A percentile compares a stretch with the other conserved stretches of the same genome.
Evolutionary conservation across 768 basidiomycete species (phyloP).

Genomic region (Suillus weaverae): DNA sequence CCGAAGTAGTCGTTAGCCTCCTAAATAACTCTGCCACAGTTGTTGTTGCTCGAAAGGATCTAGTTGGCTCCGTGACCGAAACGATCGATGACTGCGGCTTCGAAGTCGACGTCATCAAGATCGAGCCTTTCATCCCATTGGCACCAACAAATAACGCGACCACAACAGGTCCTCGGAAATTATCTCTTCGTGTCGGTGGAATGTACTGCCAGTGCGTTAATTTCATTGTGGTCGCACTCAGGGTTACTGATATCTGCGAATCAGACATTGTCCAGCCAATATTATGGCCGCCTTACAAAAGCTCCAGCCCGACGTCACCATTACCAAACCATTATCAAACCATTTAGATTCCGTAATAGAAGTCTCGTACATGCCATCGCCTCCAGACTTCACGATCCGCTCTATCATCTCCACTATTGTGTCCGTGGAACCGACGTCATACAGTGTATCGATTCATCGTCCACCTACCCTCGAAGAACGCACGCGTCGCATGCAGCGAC

Average conservation of each 20-base stretch:
- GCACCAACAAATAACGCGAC: background rate
- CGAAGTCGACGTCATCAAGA: constrained; percentile 39
- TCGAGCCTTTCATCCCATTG: constrained; percentile 28
- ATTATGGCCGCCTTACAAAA: constrained; percentile 42
- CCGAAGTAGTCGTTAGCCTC: constrained; percentile 55
- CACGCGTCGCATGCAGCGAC: constrained; percentile 54
- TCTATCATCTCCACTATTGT: constrained; percentile 53
- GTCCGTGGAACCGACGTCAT: constrained; percentile 41
- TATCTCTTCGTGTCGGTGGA: constrained; percentile 61
- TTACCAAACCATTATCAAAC: constrained; percentile 42
- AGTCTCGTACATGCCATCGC: constrained; percentile 50
- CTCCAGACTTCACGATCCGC: constrained; percentile 64
- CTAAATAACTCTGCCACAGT: constrained; percentile 60
- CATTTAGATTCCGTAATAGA: constrained; percentile 46
- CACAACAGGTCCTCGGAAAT: constrained; percentile 33
- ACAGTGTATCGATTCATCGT: constrained; percentile 44
- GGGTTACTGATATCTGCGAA: background rate
- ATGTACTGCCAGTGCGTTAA: constrained; percentile 59
- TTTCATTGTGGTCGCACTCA: background rate
- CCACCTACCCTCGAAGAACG: constrained; percentile 63
- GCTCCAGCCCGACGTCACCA: constrained; percentile 35
- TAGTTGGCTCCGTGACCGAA: constrained; percentile 37
- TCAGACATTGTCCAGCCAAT: constrained; percentile 55
- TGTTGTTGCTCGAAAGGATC: constrained; percentile 36
- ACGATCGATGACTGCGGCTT: constrained; percentile 51